Evolutionary conservation across 73 alveolate genomes (phyloP).

Genomic region (Paramecium sexaurelia): DNA sequence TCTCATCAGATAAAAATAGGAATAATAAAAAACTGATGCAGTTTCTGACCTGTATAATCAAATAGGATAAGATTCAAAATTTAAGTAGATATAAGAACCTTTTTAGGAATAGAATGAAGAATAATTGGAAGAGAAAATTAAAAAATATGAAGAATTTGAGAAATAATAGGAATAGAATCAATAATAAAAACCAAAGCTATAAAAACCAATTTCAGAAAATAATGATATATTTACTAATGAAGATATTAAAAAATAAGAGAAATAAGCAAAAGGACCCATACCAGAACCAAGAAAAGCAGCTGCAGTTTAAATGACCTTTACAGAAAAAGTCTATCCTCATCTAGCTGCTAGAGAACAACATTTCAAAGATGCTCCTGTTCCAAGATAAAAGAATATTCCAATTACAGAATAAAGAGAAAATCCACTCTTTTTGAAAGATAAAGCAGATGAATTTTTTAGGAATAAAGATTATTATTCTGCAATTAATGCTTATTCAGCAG

Average conservation of each 20-base stretch:
- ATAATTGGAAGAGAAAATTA: background rate
- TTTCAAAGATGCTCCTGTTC: conserved; percentile 62
- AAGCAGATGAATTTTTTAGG: conserved; percentile 56
- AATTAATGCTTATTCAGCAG: conserved; percentile 56
- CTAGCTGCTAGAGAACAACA: conserved; percentile 65
- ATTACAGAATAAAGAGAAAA: conserved; percentile 35
- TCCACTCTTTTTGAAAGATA: conserved; percentile 63
- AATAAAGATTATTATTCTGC: conserved; percentile 66
- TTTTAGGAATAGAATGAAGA: background rate
- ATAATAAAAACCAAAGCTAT: background rate
- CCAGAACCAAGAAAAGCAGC: conserved; percentile 57
- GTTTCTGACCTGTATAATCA: background rate
- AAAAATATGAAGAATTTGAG: conserved; percentile 56
- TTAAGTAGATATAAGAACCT: background rate
- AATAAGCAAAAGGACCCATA: background rate
- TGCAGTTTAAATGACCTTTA: conserved; percentile 34
- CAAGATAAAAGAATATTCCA: conserved; percentile 28
- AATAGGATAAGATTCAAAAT: background rate
- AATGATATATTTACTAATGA: conserved; percentile 54
- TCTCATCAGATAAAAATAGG: background rate
- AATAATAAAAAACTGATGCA: conserved; percentile 29
- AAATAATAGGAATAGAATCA: background rate
- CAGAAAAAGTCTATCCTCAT: conserved; percentile 60
- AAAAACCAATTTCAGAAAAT: background rate
- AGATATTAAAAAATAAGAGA: conserved; percentile 27